Percentiles rank a stretch among this genome's conserved stretches.
These are phyloP conservation scores for Galium porrigens DNA, from an alignment of 305 asterid species.

Conservation along the genomic window DNA sequence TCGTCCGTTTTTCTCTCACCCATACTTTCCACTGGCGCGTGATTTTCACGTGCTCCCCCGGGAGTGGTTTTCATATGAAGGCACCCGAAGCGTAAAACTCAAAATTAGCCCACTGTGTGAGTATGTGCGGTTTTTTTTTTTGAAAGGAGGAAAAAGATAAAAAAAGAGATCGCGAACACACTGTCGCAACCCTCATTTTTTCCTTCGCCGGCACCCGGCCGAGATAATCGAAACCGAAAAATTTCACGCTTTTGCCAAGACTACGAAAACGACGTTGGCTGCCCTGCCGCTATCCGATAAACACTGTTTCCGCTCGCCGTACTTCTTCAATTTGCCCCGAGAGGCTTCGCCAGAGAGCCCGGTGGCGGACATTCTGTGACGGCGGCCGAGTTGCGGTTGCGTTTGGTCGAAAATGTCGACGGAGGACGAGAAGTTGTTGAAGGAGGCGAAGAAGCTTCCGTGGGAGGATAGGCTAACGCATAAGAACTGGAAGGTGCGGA, in stretches of 20 bases:
- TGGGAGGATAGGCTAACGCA: slow-evolving; percentile 95
- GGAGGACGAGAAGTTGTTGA: slow-evolving; percentile 98
- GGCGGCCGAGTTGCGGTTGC: background rate
- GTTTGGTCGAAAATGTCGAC: slow-evolving; percentile 12
- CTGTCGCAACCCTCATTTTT: slow-evolving; percentile 28
- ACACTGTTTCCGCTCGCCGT: background rate
- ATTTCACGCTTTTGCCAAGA: background rate
- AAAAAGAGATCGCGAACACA: slow-evolving; percentile 21
- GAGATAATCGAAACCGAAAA: slow-evolving; percentile 18
- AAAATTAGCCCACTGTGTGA: slow-evolving; percentile 27
- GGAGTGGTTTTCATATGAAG: slow-evolving; percentile 6
- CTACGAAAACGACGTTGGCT: slow-evolving; percentile 13
- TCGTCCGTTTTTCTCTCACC: background rate
- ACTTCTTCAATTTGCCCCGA: background rate
- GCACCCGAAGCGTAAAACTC: slow-evolving; percentile 40
- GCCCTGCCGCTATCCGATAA: background rate
- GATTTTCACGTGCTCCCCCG: slow-evolving; percentile 12
- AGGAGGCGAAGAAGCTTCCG: slow-evolving; percentile 93
- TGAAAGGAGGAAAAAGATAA: slow-evolving; percentile 21
- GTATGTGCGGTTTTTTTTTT: slow-evolving; percentile 1
- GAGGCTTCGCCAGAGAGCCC: background rate
- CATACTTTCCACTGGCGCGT: background rate
- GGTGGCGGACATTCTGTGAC: background rate
- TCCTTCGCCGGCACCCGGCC: slow-evolving; percentile 52
- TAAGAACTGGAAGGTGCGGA: slow-evolving; percentile 96